Evolutionary conservation across 495 filamentous ascomycete genomes (phyloP), one percentile per base, ranked within the genome.

Genomic region (Neurospora tetraspora): DNA sequence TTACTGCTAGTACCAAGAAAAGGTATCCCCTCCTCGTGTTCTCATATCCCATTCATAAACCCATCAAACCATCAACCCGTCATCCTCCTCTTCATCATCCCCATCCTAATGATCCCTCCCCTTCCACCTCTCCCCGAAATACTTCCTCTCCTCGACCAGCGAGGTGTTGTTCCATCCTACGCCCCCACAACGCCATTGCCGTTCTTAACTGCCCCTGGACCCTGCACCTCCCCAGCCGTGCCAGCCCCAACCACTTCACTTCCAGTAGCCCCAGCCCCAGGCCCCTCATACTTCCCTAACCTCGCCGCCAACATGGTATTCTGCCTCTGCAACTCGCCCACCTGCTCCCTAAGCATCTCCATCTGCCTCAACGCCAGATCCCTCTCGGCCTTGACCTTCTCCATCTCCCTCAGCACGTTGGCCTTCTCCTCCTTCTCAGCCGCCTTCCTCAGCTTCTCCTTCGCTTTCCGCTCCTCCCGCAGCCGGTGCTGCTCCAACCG

Each of bases 241-340:
- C 27, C 27, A 27, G 27, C 27, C n/a, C n/a, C n/a, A n/a, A n/a
- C 45, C 2, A 20, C 20, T 53, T 23, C 45, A 53, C 45, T 53
- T 53, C 20, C 47, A 53, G n/a, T n/a, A n/a, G n/a, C 42, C 40
- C 0, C 16, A 5, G 45, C 45, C 5, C 45, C 20, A 27, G 47
- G 72, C 11, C 43, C 40, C 47, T 73, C 74, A 34, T 73, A 53
- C 70, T 65, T 77, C 37, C 88, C 89, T 39, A 90, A 68, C 74
- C 78, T 77, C 16, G 84, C 85, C 0, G 87, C 88, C 6, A 91
- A 74, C 77, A 76, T 81, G 14, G 85, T 88, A 71, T 93, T 92
- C 86, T 92, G 89, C 40, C 79, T 80, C 81, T 94, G 91, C 76
- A 94, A 77, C 68, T 88, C 84, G 11, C 87, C 83, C 39, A 93